These are phyloP conservation scores for Coemansia sp. DNA, from an alignment of 192 early-diverging fungal genomes.

Conservation along the genomic window DNA sequence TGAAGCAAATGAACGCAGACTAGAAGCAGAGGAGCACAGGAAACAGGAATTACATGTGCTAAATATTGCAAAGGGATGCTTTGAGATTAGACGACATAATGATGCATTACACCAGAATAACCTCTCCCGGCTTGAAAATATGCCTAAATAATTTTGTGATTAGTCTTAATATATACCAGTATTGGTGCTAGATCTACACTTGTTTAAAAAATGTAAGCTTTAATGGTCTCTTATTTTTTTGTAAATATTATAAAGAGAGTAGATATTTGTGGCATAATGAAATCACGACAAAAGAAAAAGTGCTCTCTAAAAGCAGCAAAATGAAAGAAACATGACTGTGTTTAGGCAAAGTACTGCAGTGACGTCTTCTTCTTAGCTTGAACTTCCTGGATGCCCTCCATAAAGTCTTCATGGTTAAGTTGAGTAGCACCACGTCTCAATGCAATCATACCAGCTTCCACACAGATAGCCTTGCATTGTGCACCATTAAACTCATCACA, in stretches of 20 bases:
- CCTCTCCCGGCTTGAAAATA: too few species aligned
- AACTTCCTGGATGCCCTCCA: constrained; percentile 97
- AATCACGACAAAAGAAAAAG: constrained; percentile 1
- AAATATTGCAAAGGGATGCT: too few species aligned
- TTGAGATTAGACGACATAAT: too few species aligned
- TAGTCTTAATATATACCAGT: too few species aligned
- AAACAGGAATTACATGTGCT: too few species aligned
- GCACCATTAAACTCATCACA: constrained; percentile 99
- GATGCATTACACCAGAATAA: too few species aligned
- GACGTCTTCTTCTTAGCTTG: constrained; percentile 99
- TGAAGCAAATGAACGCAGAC: too few species aligned
- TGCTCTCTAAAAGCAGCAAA: constrained; percentile 3
- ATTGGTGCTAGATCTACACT: too few species aligned
- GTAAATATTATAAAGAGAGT: constrained; percentile 4
- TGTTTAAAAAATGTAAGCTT: too few species aligned
- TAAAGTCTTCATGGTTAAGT: constrained; percentile 95
- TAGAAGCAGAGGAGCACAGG: too few species aligned
- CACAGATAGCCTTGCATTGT: constrained; percentile 98
- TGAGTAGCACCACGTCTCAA: constrained; percentile 82
- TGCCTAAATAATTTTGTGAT: too few species aligned
- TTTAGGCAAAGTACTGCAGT: constrained; percentile 83
- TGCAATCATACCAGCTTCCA: constrained; percentile 98
- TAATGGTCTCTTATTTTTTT: neutral
- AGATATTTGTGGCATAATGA: neutral
- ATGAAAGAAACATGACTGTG: neutral